These are phyloP conservation scores for Phoma herbarum DNA, from an alignment of 2,329 filamentous ascomycete genomes.

Conservation along the genomic window DNA sequence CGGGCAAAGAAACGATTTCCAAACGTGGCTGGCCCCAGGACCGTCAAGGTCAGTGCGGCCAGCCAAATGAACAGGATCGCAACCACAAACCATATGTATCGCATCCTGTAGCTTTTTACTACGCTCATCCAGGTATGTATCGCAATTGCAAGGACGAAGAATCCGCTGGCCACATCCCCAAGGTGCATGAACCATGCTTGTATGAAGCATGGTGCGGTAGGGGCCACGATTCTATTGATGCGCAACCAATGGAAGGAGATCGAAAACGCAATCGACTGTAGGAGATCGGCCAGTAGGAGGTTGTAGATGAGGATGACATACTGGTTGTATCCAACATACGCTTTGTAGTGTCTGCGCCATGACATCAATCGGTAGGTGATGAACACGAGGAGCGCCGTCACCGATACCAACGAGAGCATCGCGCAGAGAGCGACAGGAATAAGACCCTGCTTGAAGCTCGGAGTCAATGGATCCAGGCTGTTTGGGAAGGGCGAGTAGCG, in stretches of 20 bases:
- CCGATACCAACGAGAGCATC: constrained; percentile 58
- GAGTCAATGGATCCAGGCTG: constrained; percentile 44
- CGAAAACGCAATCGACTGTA: constrained; percentile 62
- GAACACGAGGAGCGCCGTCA: constrained; percentile 55
- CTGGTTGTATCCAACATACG: constrained; percentile 63
- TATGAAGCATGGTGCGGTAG: constrained; percentile 57
- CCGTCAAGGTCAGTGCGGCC: constrained; percentile 56
- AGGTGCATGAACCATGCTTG: constrained; percentile 63
- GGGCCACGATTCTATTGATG: constrained; percentile 55
- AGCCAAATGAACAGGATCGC: constrained; percentile 57
- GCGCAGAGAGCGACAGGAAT: constrained; percentile 59
- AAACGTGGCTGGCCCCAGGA: constrained; percentile 57
- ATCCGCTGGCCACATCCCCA: constrained; percentile 61
- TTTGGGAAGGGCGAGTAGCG: constrained; percentile 35
- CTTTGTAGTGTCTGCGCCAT: constrained; percentile 58
- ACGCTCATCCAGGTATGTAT: constrained; percentile 63
- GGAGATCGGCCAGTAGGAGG: constrained; percentile 72
- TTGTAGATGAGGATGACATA: constrained; percentile 74
- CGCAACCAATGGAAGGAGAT: constrained; percentile 60
- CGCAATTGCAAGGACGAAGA: constrained; percentile 64
- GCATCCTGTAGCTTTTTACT: constrained; percentile 57
- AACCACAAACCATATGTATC: constrained; percentile 55
- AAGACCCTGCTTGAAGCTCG: constrained; percentile 51
- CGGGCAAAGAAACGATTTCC: constrained; percentile 56
- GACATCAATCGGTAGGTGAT: constrained; percentile 62